phyloP scores from a whole-genome alignment of 2,329 filamentous ascomycete species.

The Ophiosphaerella narmari region DNA sequence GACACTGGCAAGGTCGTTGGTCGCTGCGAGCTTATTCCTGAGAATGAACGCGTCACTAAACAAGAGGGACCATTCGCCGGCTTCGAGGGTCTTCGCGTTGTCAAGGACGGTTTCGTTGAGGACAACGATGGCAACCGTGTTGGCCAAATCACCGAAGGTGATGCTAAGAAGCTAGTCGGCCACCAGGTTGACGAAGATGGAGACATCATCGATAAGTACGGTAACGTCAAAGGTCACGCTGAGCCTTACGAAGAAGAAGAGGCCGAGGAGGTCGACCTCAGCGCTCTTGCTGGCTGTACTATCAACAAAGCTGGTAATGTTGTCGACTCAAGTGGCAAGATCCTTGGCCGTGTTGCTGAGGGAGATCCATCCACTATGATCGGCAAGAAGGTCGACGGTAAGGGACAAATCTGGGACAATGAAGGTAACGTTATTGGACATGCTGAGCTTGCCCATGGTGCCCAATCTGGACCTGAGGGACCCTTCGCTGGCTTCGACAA shows the following conservation, averaged over 20 bases:
- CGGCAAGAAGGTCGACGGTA: conserved; percentile 65
- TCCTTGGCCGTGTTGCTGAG: conserved; percentile 62
- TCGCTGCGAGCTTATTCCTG: conserved; percentile 62
- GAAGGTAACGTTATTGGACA: conserved; percentile 64
- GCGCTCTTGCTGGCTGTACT: conserved; percentile 63
- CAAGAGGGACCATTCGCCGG: conserved; percentile 72
- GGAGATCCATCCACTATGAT: conserved; percentile 62
- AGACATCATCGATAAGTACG: conserved; percentile 78
- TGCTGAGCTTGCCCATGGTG: conserved; percentile 61
- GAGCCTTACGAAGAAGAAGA: conserved; percentile 60
- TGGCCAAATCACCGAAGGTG: conserved; percentile 71
- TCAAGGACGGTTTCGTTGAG: conserved; percentile 73
- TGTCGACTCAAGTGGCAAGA: conserved; percentile 62
- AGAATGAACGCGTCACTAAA: conserved; percentile 60
- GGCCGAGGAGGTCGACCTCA: conserved; percentile 59
- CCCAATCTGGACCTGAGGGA: conserved; percentile 57
- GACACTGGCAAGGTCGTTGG: conserved; percentile 62
- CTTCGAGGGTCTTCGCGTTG: conserved; percentile 66
- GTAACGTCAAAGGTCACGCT: conserved; percentile 63
- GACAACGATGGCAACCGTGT: conserved; percentile 79
- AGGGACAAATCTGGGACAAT: conserved; percentile 68
- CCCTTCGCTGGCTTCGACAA: conserved; percentile 65
- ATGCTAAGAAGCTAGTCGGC: conserved; percentile 73
- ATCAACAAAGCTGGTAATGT: conserved; percentile 69
- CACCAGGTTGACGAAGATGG: conserved; percentile 80